Percentiles rank a stretch among this genome's conserved stretches.
Evolutionary conservation across 202 grass and related monocot species (phyloP).

Genomic region (Elaeis oleifera): DNA sequence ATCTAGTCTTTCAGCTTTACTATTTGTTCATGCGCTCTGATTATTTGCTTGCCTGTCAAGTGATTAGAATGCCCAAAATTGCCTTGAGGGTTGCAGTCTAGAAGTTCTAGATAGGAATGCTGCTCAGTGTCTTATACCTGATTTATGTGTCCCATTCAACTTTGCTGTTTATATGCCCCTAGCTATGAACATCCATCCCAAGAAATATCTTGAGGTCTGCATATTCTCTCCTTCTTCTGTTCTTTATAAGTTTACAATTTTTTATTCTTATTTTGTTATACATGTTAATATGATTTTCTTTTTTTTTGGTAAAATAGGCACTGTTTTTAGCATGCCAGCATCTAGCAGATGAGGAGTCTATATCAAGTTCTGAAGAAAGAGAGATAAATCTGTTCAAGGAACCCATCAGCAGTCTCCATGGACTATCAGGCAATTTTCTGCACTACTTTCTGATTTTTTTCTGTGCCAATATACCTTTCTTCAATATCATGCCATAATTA

Average conservation of each 20-base stretch:
- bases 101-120: slow-evolving; percentile 58
- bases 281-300: background rate
- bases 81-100: slow-evolving; percentile 63
- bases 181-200: slow-evolving; percentile 74
- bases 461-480: no score
- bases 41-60: slow-evolving; percentile 42
- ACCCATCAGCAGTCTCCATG: slow-evolving; percentile 40
- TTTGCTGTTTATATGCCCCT: slow-evolving; percentile 83
- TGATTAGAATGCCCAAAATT: slow-evolving; percentile 82
- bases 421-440: slow-evolving; percentile 44
- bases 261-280: slow-evolving; percentile 12
- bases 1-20: slow-evolving; percentile 17
- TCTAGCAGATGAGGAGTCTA: slow-evolving; percentile 33
- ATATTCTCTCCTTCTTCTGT: background rate
- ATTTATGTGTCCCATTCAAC: slow-evolving; percentile 53
- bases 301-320: slow-evolving; percentile 28
- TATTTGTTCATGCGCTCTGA: slow-evolving; percentile 32
- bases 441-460: no score
- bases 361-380: slow-evolving; percentile 22
- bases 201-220: slow-evolving; percentile 73
- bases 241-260: background rate
- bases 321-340: slow-evolving; percentile 75
- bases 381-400: slow-evolving; percentile 47
- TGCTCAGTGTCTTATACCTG: slow-evolving; percentile 54
- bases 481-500: no score